Evolutionary conservation across 2,329 filamentous ascomycete species (phyloP).

Genomic region (Sporothrix sp.): DNA sequence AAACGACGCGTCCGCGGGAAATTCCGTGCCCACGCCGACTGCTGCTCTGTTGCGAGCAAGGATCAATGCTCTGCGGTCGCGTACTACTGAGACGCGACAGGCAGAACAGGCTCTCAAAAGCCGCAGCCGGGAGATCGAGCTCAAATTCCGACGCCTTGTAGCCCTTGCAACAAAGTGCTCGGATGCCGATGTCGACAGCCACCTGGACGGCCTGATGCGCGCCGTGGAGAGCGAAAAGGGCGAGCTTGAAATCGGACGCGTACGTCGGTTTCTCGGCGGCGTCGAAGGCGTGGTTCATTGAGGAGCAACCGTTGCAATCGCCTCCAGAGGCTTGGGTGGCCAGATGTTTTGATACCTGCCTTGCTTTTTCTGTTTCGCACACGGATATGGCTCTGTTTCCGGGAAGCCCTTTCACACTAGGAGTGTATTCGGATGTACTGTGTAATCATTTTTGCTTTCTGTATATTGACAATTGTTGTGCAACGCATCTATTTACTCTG

Average conservation of each 20-base stretch:
- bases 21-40: constrained; percentile 44
- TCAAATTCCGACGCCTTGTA: constrained; percentile 82
- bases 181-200: constrained; percentile 68
- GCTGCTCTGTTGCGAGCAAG: constrained; percentile 54
- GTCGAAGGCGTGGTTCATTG: constrained; percentile 50
- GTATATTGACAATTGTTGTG: too few species aligned
- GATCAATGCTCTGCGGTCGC: constrained; percentile 57
- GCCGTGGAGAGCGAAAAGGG: constrained; percentile 82
- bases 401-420: too few species aligned
- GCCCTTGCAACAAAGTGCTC: constrained; percentile 73
- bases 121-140: constrained; percentile 72
- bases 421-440: too few species aligned
- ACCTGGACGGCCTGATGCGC: constrained; percentile 68
- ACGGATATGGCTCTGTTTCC: too few species aligned
- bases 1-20: constrained; percentile 17
- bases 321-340: background rate
- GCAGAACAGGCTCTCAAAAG: constrained; percentile 64
- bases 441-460: too few species aligned
- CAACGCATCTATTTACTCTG: too few species aligned
- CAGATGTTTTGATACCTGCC: background rate
- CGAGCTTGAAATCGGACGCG: constrained; percentile 64
- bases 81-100: constrained; percentile 57
- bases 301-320: too few species aligned
- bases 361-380: background rate
- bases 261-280: constrained; percentile 69